A percentile compares a stretch with the other conserved stretches of the same genome.
phyloP scores from a whole-genome alignment of 192 early-diverging fungal species.

The Polychytrium aggregatum region DNA sequence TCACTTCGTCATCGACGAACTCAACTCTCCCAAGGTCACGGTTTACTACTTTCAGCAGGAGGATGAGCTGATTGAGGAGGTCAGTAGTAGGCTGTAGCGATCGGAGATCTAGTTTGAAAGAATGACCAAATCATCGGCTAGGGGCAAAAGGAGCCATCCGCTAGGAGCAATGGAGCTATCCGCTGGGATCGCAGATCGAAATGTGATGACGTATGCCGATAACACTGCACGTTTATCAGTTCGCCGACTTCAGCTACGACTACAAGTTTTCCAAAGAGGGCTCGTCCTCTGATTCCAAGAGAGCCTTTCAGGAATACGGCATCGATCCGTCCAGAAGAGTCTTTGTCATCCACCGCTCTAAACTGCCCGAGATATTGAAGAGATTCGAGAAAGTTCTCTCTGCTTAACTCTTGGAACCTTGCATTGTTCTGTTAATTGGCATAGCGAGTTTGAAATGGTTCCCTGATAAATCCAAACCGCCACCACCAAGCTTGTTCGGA shows the following conservation, averaged over 20 bases:
- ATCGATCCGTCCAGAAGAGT: constrained; percentile 60
- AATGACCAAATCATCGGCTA: too few relatives aligned
- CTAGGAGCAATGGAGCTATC: too few relatives aligned
- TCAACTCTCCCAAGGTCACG: constrained; percentile 6
- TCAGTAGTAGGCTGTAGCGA: neutral
- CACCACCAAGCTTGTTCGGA: too few relatives aligned
- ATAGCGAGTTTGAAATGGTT: too few relatives aligned
- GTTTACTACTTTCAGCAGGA: constrained; percentile 80
- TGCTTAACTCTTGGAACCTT: too few relatives aligned
- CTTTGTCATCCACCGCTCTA: constrained; percentile 46
- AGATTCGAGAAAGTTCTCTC: constrained; percentile 22
- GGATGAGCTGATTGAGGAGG: constrained; percentile 77
- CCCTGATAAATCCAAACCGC: too few relatives aligned
- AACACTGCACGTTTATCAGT: constrained; percentile 16
- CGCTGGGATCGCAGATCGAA: too few relatives aligned
- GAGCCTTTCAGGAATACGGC: constrained; percentile 77
- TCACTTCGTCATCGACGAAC: neutral
- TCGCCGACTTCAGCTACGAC: constrained; percentile 65
- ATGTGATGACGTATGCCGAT: too few relatives aligned
- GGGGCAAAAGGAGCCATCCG: too few relatives aligned
- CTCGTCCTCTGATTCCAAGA: constrained; percentile 58
- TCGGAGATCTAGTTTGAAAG: neutral
- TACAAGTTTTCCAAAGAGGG: constrained; percentile 65
- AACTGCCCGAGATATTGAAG: constrained; percentile 39
- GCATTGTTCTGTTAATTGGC: too few relatives aligned